Base-by-base conservation (phyloP, 306 rosid genomes). In the Luffa acutangula region DNA sequence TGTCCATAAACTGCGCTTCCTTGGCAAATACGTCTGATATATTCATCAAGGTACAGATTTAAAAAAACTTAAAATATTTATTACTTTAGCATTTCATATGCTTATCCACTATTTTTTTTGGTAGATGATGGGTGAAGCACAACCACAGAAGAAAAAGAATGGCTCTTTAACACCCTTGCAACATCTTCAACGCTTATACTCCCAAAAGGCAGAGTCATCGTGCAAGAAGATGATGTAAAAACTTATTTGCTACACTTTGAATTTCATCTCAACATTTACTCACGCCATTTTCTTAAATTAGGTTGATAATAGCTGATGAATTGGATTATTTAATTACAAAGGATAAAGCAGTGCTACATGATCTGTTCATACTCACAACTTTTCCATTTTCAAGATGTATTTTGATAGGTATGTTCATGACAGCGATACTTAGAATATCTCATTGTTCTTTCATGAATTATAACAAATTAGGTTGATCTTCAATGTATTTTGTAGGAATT, bases 351-450 rank as follows among this genome's bases (percentile, higher is more conserved):
- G 94, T 94, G 82, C 96, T 94, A 59, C 96, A 94, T 83, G 97
- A 92, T 82, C 93, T 94, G 79, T 90, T 94, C 87, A 92, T 89
- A 94, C 98, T 94, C 57, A 94, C 96, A 64, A 89, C 92, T 17
- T 87, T 89, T 59, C 93, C 97, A 12, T 92, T 90, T 74, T 92
- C 98, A 37, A 94, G 93, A 77, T 94, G 93, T 77, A 83, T 90
- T 67, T 78, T 94, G 20, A 85, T 92, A 87, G 98, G 98, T 94
- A 88, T 42, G 54, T 14, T 7, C n/a, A 21, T 33, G 13, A 46
- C 52, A 56, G 8, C 11, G 10, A 64, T 41, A 7, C 66, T 11
- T 66, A 31, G 12, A 15, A 57, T 62, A n/a, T 18, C 51, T 37
- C 60, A 2, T 0, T 31, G 9, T 36, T n/a, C 20, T 76, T 59